Percentiles rank a stretch among this genome's conserved stretches.
phyloP scores from a whole-genome alignment of 176 grass and related monocot genomes.

The Ampelocalamus luodianensis region DNA sequence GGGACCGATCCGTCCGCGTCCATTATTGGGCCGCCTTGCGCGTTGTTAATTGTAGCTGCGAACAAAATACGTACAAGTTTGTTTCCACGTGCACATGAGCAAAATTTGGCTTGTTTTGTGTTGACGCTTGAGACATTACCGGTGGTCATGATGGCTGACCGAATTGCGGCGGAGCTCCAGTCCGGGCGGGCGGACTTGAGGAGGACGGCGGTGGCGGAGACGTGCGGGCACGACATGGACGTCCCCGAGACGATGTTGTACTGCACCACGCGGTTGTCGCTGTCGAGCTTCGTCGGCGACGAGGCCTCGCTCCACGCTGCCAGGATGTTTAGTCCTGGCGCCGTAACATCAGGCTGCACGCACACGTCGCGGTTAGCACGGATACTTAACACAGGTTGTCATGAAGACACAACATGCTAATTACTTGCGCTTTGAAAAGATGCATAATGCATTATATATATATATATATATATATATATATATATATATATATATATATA shows the following conservation, averaged over 20 bases:
- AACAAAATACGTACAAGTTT: neutral
- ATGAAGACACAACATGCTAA: no score
- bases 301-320: slow-evolving; percentile 95
- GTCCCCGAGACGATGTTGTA: slow-evolving; percentile 98
- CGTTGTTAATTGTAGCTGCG: slow-evolving; percentile 55
- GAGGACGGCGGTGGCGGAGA: slow-evolving; percentile 72
- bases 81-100: neutral
- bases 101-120: neutral
- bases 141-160: slow-evolving; percentile 93
- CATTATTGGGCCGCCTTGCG: slow-evolving; percentile 57
- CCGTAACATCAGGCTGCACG: slow-evolving; percentile 80
- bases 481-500: no score
- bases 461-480: no score
- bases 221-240: slow-evolving; percentile 99
- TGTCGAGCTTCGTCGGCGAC: slow-evolving; percentile 82
- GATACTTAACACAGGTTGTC: neutral
- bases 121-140: slow-evolving; percentile 42
- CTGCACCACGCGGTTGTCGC: slow-evolving; percentile 76
- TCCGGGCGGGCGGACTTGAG: slow-evolving; percentile 70
- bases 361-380: neutral
- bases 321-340: slow-evolving; percentile 90
- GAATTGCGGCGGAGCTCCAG: slow-evolving; percentile 87
- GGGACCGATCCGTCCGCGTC: slow-evolving; percentile 49
- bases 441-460: neutral
- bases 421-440: neutral